Evolutionary conservation across 2,329 filamentous ascomycete genomes (phyloP), one percentile per base, ranked within the genome.

Genomic region (Pseudocercospora pini-densiflorae): DNA sequence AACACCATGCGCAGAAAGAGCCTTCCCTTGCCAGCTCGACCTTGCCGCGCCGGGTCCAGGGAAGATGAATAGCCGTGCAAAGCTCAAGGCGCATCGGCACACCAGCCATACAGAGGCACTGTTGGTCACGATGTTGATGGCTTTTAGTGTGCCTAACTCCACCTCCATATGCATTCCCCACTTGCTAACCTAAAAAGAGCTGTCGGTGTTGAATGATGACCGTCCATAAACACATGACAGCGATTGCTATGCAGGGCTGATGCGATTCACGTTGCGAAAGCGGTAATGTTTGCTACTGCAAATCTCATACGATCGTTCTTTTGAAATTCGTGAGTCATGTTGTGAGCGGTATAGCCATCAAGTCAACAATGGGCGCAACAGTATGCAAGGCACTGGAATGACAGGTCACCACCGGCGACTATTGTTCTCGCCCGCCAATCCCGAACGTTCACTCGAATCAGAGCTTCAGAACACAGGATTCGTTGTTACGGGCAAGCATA

Each of bases 141-240:
- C 40, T 45, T 45, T 45, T 16, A 19, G 40, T 12, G n/a, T 8
- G 2, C 9, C 9, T 47, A 47, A 47, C 43, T 23, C 49, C 49
- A 8, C n/a, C 49, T 54, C 23, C 49, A 54, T 19, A 24, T 55
- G 51, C 51, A 55, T 55, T 55, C 51, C 51, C 51, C 51, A 55
- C 51, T 31, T 31, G 51, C 23, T 31, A 51, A 19, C 19, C 19
- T 24, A 21, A 55, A 55, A 55, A 55, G 51, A 55, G 51, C 51
- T 31, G 27, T 24, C 23, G 47, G 47, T 24, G 47, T 24, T 24
- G 33, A 36, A 36, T 16, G 33, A 36, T 23, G 47, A 23, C 19
- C n/a, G 19, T 51, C 21, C 19, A 23, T 24, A 16, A 27, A 24
- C 47, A 43, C 36, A 16, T 43, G 40, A 43, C 40, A 43, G 40